Evolutionary conservation across 495 filamentous ascomycete genomes (phyloP).

Genomic region (Podospora conica): DNA sequence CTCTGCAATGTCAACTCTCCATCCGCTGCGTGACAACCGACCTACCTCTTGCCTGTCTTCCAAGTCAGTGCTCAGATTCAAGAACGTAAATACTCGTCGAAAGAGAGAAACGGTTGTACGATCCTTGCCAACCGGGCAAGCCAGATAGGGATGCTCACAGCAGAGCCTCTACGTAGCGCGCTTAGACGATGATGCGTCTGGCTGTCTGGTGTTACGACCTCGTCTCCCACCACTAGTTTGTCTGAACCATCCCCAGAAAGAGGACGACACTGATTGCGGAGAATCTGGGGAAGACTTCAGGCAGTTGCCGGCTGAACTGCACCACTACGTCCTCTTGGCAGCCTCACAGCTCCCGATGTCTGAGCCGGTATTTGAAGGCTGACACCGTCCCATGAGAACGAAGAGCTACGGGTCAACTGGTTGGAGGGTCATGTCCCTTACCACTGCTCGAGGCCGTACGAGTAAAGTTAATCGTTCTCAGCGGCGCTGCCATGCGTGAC

Average conservation of each 20-base stretch:
- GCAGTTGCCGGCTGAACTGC: neutral
- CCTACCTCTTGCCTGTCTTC: neutral
- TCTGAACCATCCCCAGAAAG: neutral
- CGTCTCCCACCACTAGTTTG: neutral
- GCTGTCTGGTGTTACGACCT: neutral
- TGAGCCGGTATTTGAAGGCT: neutral
- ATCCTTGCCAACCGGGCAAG: neutral
- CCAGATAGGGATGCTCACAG: neutral
- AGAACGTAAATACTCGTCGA: neutral
- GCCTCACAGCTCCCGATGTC: neutral
- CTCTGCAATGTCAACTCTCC: neutral
- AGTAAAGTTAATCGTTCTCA: neutral
- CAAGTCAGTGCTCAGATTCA: too few relatives aligned
- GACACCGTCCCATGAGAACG: neutral
- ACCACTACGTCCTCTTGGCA: neutral
- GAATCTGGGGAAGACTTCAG: constrained; percentile 1
- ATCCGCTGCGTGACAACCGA: neutral
- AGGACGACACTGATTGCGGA: neutral
- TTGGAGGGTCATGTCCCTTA: neutral
- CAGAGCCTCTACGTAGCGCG: neutral
- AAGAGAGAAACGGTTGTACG: neutral
- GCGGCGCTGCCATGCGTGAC: neutral
- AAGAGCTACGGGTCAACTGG: neutral
- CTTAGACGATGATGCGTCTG: neutral
- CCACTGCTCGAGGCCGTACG: too few relatives aligned